Conservation (phyloP, 257 asterid genomes). For the Ilex asprella region DNA sequence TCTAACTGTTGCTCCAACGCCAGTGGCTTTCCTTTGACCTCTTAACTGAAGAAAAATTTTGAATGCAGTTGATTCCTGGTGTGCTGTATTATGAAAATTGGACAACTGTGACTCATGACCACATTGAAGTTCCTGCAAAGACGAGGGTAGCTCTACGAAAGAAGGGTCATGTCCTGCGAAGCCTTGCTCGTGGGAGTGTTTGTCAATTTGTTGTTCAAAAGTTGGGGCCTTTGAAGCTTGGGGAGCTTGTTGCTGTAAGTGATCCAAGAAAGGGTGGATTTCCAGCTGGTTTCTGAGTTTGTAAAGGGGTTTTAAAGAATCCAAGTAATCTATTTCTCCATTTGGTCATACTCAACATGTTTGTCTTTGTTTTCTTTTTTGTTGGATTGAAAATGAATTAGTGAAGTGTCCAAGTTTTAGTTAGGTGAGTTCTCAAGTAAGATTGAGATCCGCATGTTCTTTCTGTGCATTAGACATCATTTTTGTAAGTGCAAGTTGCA, state of each 20-base stretch:
- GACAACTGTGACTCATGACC: not conserved
- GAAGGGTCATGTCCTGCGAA: constrained; percentile 1
- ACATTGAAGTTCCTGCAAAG: constrained; percentile 1
- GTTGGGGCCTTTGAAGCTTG: not conserved
- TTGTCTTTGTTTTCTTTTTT: too few relatives aligned
- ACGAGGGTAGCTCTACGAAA: not conserved
- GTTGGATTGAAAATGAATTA: too few relatives aligned
- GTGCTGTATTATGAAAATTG: not conserved
- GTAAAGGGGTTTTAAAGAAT: too few relatives aligned
- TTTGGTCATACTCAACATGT: too few relatives aligned
- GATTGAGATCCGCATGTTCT: too few relatives aligned
- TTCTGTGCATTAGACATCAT: too few relatives aligned
- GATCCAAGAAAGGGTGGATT: not conserved
- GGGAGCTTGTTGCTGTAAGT: not conserved
- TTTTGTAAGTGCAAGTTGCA: too few relatives aligned
- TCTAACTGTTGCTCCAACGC: too few relatives aligned
- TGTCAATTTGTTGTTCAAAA: constrained; percentile 1
- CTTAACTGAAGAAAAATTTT: not conserved
- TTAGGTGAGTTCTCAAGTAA: too few relatives aligned
- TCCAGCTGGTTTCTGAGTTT: constrained; percentile 1
- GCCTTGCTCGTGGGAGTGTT: not conserved
- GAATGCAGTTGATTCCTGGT: not conserved
- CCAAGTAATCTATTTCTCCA: too few relatives aligned
- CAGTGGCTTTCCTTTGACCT: too few relatives aligned
- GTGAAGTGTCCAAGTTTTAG: too few relatives aligned